These are phyloP conservation scores for Suhomyces sp. DNA, from an alignment of 805 yeast species.

Conservation along the genomic window DNA sequence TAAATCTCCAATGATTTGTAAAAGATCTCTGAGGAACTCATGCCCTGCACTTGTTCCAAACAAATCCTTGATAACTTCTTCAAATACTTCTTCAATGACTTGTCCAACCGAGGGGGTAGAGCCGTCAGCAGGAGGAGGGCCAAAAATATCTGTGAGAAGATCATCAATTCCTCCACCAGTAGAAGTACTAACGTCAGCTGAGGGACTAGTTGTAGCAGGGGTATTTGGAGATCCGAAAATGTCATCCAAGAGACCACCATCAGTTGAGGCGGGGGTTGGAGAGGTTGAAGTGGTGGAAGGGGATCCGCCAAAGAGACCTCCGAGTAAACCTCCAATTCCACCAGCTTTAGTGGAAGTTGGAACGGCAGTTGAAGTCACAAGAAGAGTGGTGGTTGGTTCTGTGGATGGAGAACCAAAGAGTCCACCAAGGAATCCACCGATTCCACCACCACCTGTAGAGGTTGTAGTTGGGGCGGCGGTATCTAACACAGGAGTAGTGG, in stretches of 20 bases:
- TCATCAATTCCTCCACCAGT: slow-evolving; percentile 10
- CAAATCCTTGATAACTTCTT: slow-evolving; percentile 13
- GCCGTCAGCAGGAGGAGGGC: slow-evolving; percentile 6
- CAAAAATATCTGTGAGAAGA: slow-evolving; percentile 14
- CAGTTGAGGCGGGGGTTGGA: slow-evolving; percentile 9
- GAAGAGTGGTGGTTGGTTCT: slow-evolving; percentile 4
- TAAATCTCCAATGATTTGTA: slow-evolving; percentile 13
- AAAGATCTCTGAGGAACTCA: slow-evolving; percentile 12
- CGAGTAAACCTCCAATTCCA: slow-evolving; percentile 11
- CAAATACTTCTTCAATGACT: slow-evolving; percentile 6
- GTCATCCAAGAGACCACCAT: slow-evolving; percentile 11
- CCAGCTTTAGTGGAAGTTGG: slow-evolving; percentile 7
- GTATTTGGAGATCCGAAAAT: slow-evolving; percentile 12
- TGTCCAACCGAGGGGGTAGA: slow-evolving; percentile 9
- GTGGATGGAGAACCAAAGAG: slow-evolving; percentile 13
- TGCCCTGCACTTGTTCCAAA: slow-evolving; percentile 11
- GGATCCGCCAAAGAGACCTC: slow-evolving; percentile 7
- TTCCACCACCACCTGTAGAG: slow-evolving; percentile 6
- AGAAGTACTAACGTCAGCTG: slow-evolving; percentile 7
- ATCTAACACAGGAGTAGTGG: slow-evolving; percentile 1
- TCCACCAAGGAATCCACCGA: slow-evolving; percentile 13
- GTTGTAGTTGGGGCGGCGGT: slow-evolving; percentile 10
- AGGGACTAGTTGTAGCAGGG: slow-evolving; percentile 5
- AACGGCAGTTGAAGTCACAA: slow-evolving; percentile 7
- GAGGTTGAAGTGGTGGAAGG: slow-evolving; percentile 4